These are phyloP conservation scores for Dalbergia cultrata DNA, from an alignment of 306 rosid genomes.

Conservation along the genomic window DNA sequence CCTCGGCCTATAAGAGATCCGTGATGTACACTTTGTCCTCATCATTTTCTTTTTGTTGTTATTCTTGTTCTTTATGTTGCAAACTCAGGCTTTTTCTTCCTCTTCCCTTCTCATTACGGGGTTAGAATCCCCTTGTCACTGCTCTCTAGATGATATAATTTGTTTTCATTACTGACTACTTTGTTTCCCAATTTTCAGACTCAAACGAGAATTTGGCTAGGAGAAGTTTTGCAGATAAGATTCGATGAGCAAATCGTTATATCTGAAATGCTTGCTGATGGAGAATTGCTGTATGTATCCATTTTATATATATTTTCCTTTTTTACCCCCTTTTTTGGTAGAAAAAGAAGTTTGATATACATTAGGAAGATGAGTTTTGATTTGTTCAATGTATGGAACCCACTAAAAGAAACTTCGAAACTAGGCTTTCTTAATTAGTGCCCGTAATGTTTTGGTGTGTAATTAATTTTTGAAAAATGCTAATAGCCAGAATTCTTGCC, in stretches of 20 bases:
- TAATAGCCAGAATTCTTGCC: background rate
- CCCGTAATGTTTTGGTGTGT: background rate
- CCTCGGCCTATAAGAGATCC: background rate
- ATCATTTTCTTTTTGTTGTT: background rate
- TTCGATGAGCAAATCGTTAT: constrained; percentile 50
- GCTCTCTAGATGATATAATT: background rate
- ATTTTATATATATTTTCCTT: background rate
- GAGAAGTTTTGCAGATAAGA: constrained; percentile 66
- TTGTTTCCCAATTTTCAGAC: constrained; percentile 53
- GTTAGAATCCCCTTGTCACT: background rate
- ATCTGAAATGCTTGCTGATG: constrained; percentile 64
- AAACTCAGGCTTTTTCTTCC: background rate
- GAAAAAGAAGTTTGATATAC: too few species aligned
- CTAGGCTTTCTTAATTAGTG: too few species aligned
- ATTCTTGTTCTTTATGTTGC: background rate
- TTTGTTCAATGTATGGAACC: too few species aligned
- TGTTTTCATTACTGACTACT: background rate
- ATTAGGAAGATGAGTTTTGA: too few species aligned
- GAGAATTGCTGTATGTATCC: constrained; percentile 61
- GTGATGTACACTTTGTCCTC: background rate
- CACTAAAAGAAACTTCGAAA: too few species aligned
- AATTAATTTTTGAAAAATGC: background rate
- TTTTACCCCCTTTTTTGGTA: background rate
- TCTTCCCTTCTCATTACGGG: background rate
- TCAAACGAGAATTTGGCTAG: constrained; percentile 68